A percentile compares a stretch with the other conserved stretches of the same genome.
Evolutionary conservation across 2,329 filamentous ascomycete genomes (phyloP).

Genomic region (Cytospora schulzeri): DNA sequence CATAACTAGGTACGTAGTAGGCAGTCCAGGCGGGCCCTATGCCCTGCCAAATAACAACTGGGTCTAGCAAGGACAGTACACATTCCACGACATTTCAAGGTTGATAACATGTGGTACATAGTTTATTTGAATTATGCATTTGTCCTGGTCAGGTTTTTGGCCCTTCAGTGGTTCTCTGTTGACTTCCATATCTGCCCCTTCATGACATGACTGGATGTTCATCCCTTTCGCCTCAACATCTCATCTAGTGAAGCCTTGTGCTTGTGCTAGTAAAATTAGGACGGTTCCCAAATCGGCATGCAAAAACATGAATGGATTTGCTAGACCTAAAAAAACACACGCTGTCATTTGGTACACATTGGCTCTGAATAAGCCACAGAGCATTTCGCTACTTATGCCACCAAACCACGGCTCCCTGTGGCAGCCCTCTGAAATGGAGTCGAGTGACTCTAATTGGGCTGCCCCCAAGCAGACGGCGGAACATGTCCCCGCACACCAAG

Average conservation of each 20-base stretch:
- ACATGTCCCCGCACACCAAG: not conserved
- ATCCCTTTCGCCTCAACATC: not conserved
- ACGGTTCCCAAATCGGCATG: not conserved
- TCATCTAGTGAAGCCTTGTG: not conserved
- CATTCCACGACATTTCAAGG: too few species aligned
- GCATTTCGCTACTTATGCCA: conserved; percentile 13
- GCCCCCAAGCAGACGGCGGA: not conserved
- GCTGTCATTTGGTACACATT: conserved; percentile 20
- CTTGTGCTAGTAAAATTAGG: not conserved
- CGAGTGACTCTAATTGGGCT: not conserved
- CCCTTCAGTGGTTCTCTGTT: too few species aligned
- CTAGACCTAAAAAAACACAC: conserved; percentile 10
- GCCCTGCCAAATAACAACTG: too few species aligned
- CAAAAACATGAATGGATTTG: conserved; percentile 16
- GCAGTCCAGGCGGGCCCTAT: too few species aligned
- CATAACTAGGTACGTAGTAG: too few species aligned
- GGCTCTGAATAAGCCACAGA: conserved; percentile 10
- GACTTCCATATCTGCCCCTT: too few species aligned
- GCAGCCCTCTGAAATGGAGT: not conserved
- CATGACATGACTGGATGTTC: too few species aligned
- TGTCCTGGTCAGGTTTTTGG: too few species aligned
- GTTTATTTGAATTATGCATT: too few species aligned
- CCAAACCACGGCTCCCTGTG: not conserved
- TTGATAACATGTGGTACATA: too few species aligned
- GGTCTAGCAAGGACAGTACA: too few species aligned